Conservation (phyloP, 257 asterid genomes). For the Nicotiana attenuata region DNA sequence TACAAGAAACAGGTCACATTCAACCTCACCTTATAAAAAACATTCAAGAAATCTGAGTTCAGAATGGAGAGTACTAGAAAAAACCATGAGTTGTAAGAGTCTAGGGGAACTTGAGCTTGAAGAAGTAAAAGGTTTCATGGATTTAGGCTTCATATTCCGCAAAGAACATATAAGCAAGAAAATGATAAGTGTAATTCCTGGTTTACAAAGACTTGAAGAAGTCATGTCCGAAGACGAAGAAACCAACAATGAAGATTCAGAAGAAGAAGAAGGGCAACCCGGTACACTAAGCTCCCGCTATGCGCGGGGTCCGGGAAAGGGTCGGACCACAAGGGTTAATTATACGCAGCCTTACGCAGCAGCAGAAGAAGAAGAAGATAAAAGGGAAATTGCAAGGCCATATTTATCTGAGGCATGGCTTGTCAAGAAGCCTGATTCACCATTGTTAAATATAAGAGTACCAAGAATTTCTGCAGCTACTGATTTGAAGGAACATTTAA, state of each 20-base stretch:
- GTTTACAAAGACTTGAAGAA: constrained; percentile 39
- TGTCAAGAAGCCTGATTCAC: constrained; percentile 37
- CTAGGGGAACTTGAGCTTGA: constrained; percentile 56
- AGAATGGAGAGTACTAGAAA: constrained; percentile 20
- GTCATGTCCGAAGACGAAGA: not conserved
- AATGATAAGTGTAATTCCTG: constrained; percentile 48
- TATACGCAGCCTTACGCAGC: no score
- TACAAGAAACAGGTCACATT: constrained; percentile 17
- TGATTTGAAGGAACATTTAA: constrained; percentile 64
- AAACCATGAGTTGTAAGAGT: constrained; percentile 44
- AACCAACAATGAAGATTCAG: not conserved
- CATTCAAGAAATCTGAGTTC: constrained; percentile 14
- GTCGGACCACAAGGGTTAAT: no score
- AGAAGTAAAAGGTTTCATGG: constrained; percentile 67
- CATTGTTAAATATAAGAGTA: constrained; percentile 36
- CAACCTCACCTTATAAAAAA: constrained; percentile 32
- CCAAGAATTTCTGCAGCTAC: constrained; percentile 32
- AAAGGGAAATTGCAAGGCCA: constrained; percentile 28
- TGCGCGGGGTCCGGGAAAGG: no score
- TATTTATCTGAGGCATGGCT: constrained; percentile 66
- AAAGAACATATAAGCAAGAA: constrained; percentile 32
- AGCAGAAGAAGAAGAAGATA: not conserved
- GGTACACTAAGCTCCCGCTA: no score
- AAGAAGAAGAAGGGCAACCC: not conserved
- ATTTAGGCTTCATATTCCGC: constrained; percentile 55